phyloP scores from a whole-genome alignment of 805 yeast genomes.

The Cyberlindnera amylophila region DNA sequence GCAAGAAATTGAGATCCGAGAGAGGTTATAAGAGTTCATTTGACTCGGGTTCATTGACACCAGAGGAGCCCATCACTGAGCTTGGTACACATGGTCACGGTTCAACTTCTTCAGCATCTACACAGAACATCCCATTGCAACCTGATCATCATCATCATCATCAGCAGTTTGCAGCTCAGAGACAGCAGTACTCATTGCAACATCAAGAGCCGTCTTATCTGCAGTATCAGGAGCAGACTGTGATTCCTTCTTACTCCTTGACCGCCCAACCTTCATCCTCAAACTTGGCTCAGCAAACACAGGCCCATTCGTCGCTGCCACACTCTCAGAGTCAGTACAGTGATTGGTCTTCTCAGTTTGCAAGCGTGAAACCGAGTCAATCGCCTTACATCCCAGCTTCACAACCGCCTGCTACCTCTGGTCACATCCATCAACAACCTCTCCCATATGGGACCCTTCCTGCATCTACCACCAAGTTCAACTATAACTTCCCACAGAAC shows the following conservation, averaged over 20 bases:
- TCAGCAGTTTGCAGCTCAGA: too few species aligned
- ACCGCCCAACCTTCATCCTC: slow-evolving; percentile 3
- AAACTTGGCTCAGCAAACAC: not conserved
- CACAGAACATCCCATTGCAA: not conserved
- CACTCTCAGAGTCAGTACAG: not conserved
- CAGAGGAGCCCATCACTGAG: not conserved
- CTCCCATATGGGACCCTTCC: not conserved
- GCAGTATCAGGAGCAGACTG: slow-evolving; percentile 3
- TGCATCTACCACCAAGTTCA: not conserved
- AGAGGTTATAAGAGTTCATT: slow-evolving; percentile 13
- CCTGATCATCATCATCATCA: too few species aligned
- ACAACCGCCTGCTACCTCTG: not conserved
- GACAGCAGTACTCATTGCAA: not conserved
- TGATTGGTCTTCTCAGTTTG: slow-evolving; percentile 5
- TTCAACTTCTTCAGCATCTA: slow-evolving; percentile 5
- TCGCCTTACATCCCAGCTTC: slow-evolving; percentile 2
- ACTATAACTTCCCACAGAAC: not conserved
- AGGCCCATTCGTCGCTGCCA: not conserved
- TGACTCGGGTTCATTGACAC: slow-evolving; percentile 12
- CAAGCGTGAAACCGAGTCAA: not conserved
- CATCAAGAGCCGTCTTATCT: slow-evolving; percentile 2
- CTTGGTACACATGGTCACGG: slow-evolving; percentile 1
- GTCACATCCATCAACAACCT: not conserved
- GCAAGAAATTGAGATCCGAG: slow-evolving; percentile 25
- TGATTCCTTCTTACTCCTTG: slow-evolving; percentile 1